These are phyloP conservation scores for Agrostemma githago DNA, from an alignment of 148 eudicot species.

Conservation along the genomic window DNA sequence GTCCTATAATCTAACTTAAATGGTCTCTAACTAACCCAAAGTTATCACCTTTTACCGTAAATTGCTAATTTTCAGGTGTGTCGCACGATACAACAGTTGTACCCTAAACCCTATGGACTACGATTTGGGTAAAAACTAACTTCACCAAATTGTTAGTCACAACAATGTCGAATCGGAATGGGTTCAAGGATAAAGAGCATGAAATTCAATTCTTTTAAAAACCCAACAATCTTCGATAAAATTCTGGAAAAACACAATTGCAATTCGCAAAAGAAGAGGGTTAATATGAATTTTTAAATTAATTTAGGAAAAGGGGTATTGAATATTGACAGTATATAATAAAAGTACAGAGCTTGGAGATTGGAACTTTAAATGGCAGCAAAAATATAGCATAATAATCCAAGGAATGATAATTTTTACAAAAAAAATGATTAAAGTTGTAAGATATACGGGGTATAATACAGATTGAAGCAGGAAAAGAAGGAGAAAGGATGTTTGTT, in stretches of 20 bases:
- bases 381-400: background rate
- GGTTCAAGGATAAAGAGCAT: background rate
- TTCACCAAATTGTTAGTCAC: background rate
- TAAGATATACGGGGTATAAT: background rate
- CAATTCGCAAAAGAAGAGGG: background rate
- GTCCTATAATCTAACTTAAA: too few species aligned
- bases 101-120: too few species aligned
- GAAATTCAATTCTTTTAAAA: too few species aligned
- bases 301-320: too few species aligned
- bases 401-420: background rate
- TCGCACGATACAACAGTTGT: too few species aligned
- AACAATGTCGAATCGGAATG: background rate
- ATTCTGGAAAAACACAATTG: background rate
- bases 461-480: background rate
- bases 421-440: background rate
- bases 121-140: too few species aligned
- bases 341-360: background rate
- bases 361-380: background rate
- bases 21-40: too few species aligned
- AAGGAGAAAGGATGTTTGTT: background rate
- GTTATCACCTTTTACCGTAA: too few species aligned
- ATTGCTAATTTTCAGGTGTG: too few species aligned
- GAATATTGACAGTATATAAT: background rate
- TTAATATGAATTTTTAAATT: background rate
- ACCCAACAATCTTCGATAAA: background rate